These are phyloP conservation scores for Monilinia vaccinii-corymbosi DNA, from an alignment of 2,329 filamentous ascomycete genomes.

Conservation along the genomic window DNA sequence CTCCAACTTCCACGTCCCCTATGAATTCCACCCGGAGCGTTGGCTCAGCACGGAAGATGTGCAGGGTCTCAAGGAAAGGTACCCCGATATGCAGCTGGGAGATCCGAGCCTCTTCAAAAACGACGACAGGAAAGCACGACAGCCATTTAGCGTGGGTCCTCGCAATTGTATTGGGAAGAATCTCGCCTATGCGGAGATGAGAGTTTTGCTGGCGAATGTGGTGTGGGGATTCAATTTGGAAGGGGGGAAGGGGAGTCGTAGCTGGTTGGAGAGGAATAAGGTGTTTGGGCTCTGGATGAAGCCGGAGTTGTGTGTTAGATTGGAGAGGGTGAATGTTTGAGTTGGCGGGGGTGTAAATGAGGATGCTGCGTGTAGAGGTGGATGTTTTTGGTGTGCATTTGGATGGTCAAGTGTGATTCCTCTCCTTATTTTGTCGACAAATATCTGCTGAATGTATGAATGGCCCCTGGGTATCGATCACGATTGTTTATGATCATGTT, in stretches of 20 bases:
- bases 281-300: neutral
- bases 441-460: too few relatives aligned
- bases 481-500: too few relatives aligned
- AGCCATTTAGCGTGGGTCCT: constrained; percentile 2
- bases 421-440: too few relatives aligned
- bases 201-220: constrained; percentile 1
- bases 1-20: neutral
- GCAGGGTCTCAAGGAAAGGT: neutral
- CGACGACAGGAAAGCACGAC: constrained; percentile 2
- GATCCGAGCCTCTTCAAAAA: neutral
- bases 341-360: neutral
- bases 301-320: constrained; percentile 1
- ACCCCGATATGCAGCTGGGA: neutral
- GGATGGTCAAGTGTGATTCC: too few relatives aligned
- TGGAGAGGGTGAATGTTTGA: constrained; percentile 3
- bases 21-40: constrained; percentile 2
- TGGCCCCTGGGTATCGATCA: too few relatives aligned
- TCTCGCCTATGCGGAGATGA: constrained; percentile 11
- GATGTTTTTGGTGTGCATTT: too few relatives aligned
- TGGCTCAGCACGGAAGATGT: neutral
- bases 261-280: constrained; percentile 2
- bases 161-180: constrained; percentile 8
- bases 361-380: too few relatives aligned
- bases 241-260: neutral
- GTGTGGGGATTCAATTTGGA: constrained; percentile 6